These are phyloP conservation scores for Citrus glauca DNA, from an alignment of 345 rosid genomes.

Conservation along the genomic window DNA sequence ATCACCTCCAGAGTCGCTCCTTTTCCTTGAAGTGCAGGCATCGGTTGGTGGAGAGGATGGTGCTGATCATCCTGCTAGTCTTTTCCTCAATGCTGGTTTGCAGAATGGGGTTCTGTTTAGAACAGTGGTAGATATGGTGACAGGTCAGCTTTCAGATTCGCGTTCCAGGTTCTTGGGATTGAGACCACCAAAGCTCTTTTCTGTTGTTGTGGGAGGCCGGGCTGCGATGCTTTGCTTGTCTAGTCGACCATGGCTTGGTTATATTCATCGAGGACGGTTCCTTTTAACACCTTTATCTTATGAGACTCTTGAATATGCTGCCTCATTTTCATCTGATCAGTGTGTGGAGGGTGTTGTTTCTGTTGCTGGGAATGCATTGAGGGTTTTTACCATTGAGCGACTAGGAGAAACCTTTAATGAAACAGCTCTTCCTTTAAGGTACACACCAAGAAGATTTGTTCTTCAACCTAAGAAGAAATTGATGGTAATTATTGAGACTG, in stretches of 20 bases:
- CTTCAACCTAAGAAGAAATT: slow-evolving; percentile 74
- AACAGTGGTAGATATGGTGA: slow-evolving; percentile 95
- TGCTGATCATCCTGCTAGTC: slow-evolving; percentile 98
- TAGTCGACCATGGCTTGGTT: slow-evolving; percentile 98
- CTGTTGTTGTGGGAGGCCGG: slow-evolving; percentile 76
- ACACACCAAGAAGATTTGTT: slow-evolving; percentile 94
- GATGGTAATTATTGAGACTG: slow-evolving; percentile 85
- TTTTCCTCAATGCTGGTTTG: slow-evolving; percentile 94
- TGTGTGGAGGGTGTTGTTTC: slow-evolving; percentile 98
- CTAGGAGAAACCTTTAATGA: slow-evolving; percentile 96
- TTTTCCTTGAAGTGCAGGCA: slow-evolving; percentile 97
- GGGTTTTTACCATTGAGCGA: slow-evolving; percentile 89
- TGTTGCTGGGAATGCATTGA: slow-evolving; percentile 93
- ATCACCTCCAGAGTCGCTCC: slow-evolving; percentile 92
- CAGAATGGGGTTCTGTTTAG: slow-evolving; percentile 91
- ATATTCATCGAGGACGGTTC: slow-evolving; percentile 95
- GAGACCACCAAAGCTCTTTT: slow-evolving; percentile 88
- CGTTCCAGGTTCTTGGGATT: slow-evolving; percentile 92
- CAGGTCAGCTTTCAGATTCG: slow-evolving; percentile 98
- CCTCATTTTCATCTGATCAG: slow-evolving; percentile 97
- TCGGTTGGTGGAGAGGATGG: slow-evolving; percentile 96
- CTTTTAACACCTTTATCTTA: slow-evolving; percentile 92
- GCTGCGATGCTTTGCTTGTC: slow-evolving; percentile 96
- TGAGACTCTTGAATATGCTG: slow-evolving; percentile 91
- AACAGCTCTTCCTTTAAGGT: slow-evolving; percentile 84